Conservation (phyloP, 805 yeast genomes). For the Metschnikowia cubensis region DNA sequence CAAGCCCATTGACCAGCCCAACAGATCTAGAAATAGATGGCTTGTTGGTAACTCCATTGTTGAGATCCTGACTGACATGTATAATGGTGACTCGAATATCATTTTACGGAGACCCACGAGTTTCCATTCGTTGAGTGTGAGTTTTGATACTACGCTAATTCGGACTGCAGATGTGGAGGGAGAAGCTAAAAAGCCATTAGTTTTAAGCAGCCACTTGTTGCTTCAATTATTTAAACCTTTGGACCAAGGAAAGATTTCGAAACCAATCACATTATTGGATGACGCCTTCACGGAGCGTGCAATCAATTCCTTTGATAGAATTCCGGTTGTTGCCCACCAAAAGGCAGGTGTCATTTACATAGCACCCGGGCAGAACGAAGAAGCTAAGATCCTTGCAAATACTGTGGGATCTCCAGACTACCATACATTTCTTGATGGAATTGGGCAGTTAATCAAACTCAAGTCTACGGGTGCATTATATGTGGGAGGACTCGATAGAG, state of each 20-base stretch:
- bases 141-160: conserved; percentile 6
- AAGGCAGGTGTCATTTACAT: conserved; percentile 77
- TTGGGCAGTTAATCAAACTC: conserved; percentile 62
- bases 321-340: conserved; percentile 74
- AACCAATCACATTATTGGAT: conserved; percentile 50
- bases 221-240: conserved; percentile 49
- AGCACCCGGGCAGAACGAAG: conserved; percentile 61
- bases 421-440: conserved; percentile 49
- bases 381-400: conserved; percentile 62
- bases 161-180: conserved; percentile 5
- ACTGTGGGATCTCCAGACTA: conserved; percentile 60
- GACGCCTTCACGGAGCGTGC: conserved; percentile 47
- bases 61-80: conserved; percentile 50
- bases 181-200: conserved; percentile 11
- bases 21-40: conserved; percentile 44
- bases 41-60: conserved; percentile 54
- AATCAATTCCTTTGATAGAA: conserved; percentile 60
- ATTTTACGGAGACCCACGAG: conserved; percentile 56
- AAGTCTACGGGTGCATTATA: conserved; percentile 47
- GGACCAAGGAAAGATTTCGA: conserved; percentile 27
- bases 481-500: conserved; percentile 78
- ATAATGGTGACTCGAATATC: conserved; percentile 49
- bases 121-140: conserved; percentile 42
- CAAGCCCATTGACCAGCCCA: conserved; percentile 4
- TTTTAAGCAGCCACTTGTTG: conserved; percentile 41